Evolutionary conservation across 2,329 filamentous ascomycete genomes (phyloP), one percentile per base, ranked within the genome.

Genomic region (Cercospora zeina): DNA sequence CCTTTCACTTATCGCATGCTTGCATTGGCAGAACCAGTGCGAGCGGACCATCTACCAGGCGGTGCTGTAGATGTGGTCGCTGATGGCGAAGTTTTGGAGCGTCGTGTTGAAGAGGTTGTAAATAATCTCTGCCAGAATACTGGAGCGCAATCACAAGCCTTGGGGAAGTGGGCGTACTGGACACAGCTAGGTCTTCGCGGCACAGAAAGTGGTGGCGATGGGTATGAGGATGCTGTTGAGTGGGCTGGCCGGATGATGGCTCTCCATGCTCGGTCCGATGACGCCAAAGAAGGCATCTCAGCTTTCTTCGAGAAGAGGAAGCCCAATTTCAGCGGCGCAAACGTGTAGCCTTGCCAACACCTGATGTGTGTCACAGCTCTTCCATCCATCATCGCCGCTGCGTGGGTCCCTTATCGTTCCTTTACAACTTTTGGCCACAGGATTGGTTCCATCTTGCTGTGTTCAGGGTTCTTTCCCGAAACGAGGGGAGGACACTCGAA

Each of bases 161-260:
- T 66, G 8, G 65, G 65, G 1, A 66, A 66, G 42, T 66, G 65
- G 65, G 65, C 62, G 4, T 66, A 59, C 33, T 66, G 59, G 59
- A 63, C 62, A 10, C 65, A 66, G 21, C 27, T 55, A n/a, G 62
- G 65, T 2, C 34, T 65, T 30, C 49, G 57, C 36, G 57, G 64
- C 27, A 39, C 34, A 6, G 57, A 54, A 6, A 19, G 33, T 42
- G 62, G 64, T 27, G 62, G 64, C 7, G 64, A 66, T 47, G 62
- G 65, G 21, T 66, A 66, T 19, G 65, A 66, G 51, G 65, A 65
- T 27, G 65, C 65, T 31, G 62, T 63, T 3, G 30, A 34, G 10
- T 64, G 62, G 62, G 51, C 65, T 47, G 65, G 62, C 8, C 53
- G 65, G 30, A 62, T 66, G 30, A 66, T 66, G 65, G 65, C 65